Evolutionary conservation across 768 basidiomycete species (phyloP).

Genomic region (Termitomyces sp.): DNA sequence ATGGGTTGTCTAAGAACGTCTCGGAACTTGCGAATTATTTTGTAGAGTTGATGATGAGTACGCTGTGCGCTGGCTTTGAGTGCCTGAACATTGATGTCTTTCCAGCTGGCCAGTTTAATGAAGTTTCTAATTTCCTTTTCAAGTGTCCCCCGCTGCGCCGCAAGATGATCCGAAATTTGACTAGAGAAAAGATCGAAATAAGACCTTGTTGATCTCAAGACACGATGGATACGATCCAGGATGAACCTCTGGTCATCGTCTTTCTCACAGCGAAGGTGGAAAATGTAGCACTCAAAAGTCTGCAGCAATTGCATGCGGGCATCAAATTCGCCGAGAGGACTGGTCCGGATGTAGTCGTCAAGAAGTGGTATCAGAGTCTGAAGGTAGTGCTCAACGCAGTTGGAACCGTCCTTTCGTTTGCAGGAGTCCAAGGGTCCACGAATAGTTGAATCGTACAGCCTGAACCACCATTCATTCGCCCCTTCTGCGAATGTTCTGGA

Average conservation of each 20-base stretch:
- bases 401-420: constrained; percentile 28
- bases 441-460: constrained; percentile 74
- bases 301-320: constrained; percentile 61
- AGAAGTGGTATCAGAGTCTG: constrained; percentile 68
- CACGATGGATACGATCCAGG: constrained; percentile 45
- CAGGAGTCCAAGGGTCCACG: constrained; percentile 53
- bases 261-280: constrained; percentile 29
- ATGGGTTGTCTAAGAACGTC: constrained; percentile 78
- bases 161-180: constrained; percentile 42
- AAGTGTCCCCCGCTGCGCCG: constrained; percentile 48
- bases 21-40: constrained; percentile 88
- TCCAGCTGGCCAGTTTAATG: constrained; percentile 97
- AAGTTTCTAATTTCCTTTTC: constrained; percentile 82
- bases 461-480: constrained; percentile 79
- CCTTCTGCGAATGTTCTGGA: constrained; percentile 46
- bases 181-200: constrained; percentile 62
- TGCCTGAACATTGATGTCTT: constrained; percentile 92
- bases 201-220: constrained; percentile 56
- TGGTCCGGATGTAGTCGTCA: constrained; percentile 69
- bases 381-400: constrained; percentile 47
- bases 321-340: constrained; percentile 82
- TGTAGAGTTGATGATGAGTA: constrained; percentile 90
- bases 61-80: constrained; percentile 86
- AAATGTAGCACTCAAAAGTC: constrained; percentile 57
- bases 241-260: constrained; percentile 21